These are phyloP conservation scores for Trichoderma parareesei DNA, from an alignment of 495 filamentous ascomycete genomes.

Conservation along the genomic window DNA sequence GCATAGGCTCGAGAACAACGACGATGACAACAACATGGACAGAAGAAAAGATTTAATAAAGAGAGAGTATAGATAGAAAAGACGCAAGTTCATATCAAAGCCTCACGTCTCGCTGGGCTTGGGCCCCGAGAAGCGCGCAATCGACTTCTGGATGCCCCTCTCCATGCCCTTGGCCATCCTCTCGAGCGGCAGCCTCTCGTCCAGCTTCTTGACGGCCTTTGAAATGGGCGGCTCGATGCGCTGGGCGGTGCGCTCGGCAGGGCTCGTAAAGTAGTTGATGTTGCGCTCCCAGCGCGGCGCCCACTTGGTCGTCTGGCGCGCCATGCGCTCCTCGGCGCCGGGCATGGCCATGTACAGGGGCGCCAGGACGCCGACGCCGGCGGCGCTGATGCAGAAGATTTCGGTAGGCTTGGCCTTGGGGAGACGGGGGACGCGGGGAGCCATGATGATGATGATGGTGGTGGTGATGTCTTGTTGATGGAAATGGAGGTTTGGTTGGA, in stretches of 20 bases:
- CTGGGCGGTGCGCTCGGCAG: constrained; percentile 34
- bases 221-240: constrained; percentile 33
- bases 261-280: constrained; percentile 36
- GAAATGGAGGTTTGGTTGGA: background rate
- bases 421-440: constrained; percentile 38
- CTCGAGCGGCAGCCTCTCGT: constrained; percentile 35
- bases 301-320: constrained; percentile 36
- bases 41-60: background rate
- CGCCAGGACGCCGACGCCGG: constrained; percentile 34
- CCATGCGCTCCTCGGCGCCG: constrained; percentile 36
- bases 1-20: background rate
- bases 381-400: constrained; percentile 34
- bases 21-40: background rate
- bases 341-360: constrained; percentile 42
- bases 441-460: constrained; percentile 28
- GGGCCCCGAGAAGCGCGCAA: constrained; percentile 21
- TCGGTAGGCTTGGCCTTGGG: constrained; percentile 32
- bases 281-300: constrained; percentile 44
- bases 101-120: background rate
- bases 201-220: constrained; percentile 31
- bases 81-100: background rate
- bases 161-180: constrained; percentile 35
- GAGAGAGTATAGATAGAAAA: background rate
- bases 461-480: background rate
- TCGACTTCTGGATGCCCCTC: constrained; percentile 30